phyloP scores from a whole-genome alignment of 345 rosid species.

The Populus ilicifolia region DNA sequence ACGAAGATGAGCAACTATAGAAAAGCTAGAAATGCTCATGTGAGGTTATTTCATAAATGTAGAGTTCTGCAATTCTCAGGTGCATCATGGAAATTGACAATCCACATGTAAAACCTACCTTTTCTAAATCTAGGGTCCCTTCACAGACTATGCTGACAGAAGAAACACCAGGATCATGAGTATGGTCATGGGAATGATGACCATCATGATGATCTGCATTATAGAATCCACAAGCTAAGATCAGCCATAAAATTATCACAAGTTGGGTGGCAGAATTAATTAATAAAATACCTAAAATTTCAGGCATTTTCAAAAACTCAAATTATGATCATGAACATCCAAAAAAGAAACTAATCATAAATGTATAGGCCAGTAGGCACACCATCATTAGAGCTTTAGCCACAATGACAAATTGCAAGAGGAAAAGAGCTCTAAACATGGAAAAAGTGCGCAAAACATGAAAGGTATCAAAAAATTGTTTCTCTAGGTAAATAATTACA shows the following conservation, averaged over 20 bases:
- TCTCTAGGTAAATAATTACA: not conserved
- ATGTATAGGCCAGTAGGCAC: not conserved
- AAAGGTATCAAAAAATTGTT: not conserved
- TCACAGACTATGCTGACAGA: conserved; percentile 92
- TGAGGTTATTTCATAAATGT: not conserved
- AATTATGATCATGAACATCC: not conserved
- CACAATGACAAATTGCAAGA: not conserved
- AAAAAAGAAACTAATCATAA: not conserved
- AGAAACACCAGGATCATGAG: conserved; percentile 94
- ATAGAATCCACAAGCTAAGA: conserved; percentile 1
- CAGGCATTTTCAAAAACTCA: not conserved
- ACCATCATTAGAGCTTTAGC: not conserved
- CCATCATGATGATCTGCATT: conserved; percentile 63
- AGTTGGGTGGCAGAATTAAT: not conserved
- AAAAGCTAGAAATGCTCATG: not conserved
- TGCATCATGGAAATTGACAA: not conserved
- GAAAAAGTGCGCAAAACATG: not conserved
- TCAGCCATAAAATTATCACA: not conserved
- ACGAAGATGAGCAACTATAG: not conserved
- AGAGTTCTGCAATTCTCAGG: not conserved
- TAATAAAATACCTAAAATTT: not conserved
- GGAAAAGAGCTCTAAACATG: not conserved
- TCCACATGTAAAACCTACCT: conserved; percentile 43
- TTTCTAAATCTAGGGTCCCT: conserved; percentile 91
- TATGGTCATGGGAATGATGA: conserved; percentile 77